Conservation (phyloP, 2,329 filamentous ascomycete species). For the Ramularia endophylla region DNA sequence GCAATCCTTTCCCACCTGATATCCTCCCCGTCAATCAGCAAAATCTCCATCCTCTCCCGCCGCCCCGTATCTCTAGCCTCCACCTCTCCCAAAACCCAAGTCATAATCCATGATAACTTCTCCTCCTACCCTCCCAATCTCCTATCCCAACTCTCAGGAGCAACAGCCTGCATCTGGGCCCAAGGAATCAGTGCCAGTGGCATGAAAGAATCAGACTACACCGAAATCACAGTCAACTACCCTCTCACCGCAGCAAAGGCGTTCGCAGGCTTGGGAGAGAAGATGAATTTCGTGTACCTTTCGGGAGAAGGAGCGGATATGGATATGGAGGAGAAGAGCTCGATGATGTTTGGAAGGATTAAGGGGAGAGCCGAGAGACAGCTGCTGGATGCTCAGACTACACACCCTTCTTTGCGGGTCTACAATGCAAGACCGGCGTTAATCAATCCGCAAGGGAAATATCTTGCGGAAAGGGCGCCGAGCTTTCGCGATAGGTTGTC, state of each 20-base stretch:
- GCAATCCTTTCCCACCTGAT: conserved; percentile 36
- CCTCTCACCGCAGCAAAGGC: conserved; percentile 58
- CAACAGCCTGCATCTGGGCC: conserved; percentile 67
- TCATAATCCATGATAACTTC: conserved; percentile 66
- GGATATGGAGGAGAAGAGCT: conserved; percentile 43
- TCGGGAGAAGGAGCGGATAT: conserved; percentile 59
- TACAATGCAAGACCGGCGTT: conserved; percentile 54
- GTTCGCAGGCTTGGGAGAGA: conserved; percentile 48
- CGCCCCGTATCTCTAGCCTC: conserved; percentile 59
- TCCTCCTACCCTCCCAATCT: conserved; percentile 52
- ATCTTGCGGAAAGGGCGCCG: conserved; percentile 13
- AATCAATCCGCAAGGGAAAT: conserved; percentile 46
- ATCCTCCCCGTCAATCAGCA: conserved; percentile 46
- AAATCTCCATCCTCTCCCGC: conserved; percentile 63
- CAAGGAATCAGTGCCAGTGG: conserved; percentile 50
- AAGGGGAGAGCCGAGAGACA: conserved; percentile 62
- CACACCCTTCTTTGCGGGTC: conserved; percentile 45
- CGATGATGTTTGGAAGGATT: conserved; percentile 56
- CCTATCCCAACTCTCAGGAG: conserved; percentile 56
- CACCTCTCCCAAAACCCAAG: conserved; percentile 54
- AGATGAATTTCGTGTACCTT: conserved; percentile 66
- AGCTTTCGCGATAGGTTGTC: conserved; percentile 11
- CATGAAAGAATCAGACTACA: conserved; percentile 41
- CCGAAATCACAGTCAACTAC: conserved; percentile 62
- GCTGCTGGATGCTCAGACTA: conserved; percentile 49